A percentile compares a stretch with the other conserved stretches of the same genome.
These are phyloP conservation scores for Trichoderma sp. DNA, from an alignment of 2,329 filamentous ascomycete species.

Conservation along the genomic window DNA sequence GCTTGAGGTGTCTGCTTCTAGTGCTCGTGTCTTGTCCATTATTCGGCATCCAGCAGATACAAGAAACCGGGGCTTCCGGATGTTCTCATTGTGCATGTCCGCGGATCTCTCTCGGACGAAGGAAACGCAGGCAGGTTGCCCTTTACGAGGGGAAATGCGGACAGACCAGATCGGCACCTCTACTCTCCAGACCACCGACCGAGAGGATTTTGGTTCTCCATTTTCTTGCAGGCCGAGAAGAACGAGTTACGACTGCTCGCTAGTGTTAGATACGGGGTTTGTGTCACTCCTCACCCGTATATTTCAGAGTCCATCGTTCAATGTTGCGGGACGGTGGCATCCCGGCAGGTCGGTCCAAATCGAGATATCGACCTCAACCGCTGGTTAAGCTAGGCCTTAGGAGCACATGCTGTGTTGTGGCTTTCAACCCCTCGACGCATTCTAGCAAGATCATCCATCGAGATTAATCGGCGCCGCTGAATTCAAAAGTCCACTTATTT, in stretches of 20 bases:
- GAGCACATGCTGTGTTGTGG: neutral
- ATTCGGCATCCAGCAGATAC: neutral
- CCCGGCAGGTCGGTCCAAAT: neutral
- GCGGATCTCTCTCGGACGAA: neutral
- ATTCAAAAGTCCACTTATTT: neutral
- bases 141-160: neutral
- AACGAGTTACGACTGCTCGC: neutral
- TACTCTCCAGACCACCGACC: neutral
- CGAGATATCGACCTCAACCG: neutral
- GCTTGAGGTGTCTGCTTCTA: neutral
- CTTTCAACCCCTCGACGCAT: neutral
- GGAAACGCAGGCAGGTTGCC: neutral
- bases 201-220: neutral
- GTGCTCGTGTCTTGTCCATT: neutral
- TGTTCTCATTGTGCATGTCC: neutral
- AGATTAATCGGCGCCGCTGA: slow-evolving; percentile 1
- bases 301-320: neutral
- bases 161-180: neutral
- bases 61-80: slow-evolving; percentile 10
- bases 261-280: neutral
- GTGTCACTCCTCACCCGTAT: neutral
- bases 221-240: neutral
- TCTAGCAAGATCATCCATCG: neutral
- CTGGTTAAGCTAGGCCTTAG: neutral
- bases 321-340: neutral